phyloP scores from a whole-genome alignment of 2,329 filamentous ascomycete genomes.

The Microdochium trichocladiopsis region DNA sequence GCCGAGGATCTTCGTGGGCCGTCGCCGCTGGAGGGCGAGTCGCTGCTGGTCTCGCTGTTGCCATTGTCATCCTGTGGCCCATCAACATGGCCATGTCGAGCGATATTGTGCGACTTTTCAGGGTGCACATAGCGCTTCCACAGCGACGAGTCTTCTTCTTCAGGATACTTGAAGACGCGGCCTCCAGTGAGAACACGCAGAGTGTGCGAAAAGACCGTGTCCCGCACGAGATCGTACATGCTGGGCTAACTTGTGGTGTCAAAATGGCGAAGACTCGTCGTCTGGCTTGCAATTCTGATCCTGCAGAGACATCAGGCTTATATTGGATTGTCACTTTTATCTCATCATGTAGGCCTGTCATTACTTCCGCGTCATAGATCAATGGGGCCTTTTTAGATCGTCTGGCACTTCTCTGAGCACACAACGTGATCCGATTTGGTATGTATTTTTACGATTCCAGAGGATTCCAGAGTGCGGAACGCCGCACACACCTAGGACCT shows the following conservation, averaged over 20 bases:
- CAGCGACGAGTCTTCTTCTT: constrained; percentile 37
- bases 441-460: not conserved
- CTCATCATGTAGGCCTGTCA: too few species aligned
- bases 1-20: constrained; percentile 1
- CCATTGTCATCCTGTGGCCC: constrained; percentile 5
- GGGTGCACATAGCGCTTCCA: constrained; percentile 40
- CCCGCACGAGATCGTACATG: constrained; percentile 25
- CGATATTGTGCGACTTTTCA: constrained; percentile 40
- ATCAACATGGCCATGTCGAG: constrained; percentile 29
- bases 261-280: not conserved
- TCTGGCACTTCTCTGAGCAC: not conserved
- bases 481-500: not conserved
- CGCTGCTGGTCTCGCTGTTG: not conserved
- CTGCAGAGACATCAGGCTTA: too few species aligned
- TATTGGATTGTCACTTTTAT: too few species aligned
- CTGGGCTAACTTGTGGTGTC: not conserved
- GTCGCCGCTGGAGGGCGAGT: not conserved
- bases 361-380: not conserved
- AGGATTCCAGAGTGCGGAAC: not conserved
- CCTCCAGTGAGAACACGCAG: constrained; percentile 29
- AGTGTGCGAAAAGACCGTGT: constrained; percentile 30
- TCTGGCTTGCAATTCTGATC: too few species aligned
- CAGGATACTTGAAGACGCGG: constrained; percentile 31
- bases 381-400: not conserved
- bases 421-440: not conserved